Evolutionary conservation across 805 yeast species (phyloP).

Genomic region (Kurtzmaniella cleridarum): DNA sequence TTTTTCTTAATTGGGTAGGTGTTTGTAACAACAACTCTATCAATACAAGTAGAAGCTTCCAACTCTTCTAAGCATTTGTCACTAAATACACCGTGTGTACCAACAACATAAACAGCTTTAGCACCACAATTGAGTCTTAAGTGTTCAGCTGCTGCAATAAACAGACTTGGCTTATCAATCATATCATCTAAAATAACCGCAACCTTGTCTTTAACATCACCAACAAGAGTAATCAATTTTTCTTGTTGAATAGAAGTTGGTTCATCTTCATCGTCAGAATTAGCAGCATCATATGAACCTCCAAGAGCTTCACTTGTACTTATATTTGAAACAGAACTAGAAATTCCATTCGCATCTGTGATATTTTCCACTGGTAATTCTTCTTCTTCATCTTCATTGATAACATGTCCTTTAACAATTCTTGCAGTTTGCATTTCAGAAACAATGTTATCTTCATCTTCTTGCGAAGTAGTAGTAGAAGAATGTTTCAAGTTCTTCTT

Average conservation of each 20-base stretch:
- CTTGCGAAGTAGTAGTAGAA: constrained; percentile 45
- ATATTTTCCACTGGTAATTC: constrained; percentile 9
- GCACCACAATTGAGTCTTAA: constrained; percentile 96
- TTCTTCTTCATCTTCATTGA: constrained; percentile 67
- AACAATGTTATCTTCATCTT: constrained; percentile 63
- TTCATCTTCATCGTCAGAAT: constrained; percentile 84
- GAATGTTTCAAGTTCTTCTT: constrained; percentile 43
- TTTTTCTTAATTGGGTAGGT: constrained; percentile 84
- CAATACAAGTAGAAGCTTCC: constrained; percentile 75
- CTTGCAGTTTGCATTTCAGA: constrained; percentile 92
- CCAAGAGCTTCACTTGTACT: constrained; percentile 60
- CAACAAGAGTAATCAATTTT: constrained; percentile 91
- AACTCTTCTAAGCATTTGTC: constrained; percentile 80
- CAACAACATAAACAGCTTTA: constrained; percentile 79
- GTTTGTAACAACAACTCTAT: constrained; percentile 90
- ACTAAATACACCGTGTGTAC: constrained; percentile 93
- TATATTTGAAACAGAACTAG: constrained; percentile 11
- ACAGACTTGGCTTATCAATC: constrained; percentile 92
- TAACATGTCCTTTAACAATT: constrained; percentile 94
- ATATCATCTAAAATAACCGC: constrained; percentile 95
- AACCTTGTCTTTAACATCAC: constrained; percentile 86
- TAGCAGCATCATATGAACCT: constrained; percentile 68
- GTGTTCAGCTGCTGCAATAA: constrained; percentile 98
- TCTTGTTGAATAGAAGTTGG: constrained; percentile 59
- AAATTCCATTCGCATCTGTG: constrained; percentile 4